Evolutionary conservation across 140 eudicot genomes (phyloP).

Genomic region (Senecio squalidus): DNA sequence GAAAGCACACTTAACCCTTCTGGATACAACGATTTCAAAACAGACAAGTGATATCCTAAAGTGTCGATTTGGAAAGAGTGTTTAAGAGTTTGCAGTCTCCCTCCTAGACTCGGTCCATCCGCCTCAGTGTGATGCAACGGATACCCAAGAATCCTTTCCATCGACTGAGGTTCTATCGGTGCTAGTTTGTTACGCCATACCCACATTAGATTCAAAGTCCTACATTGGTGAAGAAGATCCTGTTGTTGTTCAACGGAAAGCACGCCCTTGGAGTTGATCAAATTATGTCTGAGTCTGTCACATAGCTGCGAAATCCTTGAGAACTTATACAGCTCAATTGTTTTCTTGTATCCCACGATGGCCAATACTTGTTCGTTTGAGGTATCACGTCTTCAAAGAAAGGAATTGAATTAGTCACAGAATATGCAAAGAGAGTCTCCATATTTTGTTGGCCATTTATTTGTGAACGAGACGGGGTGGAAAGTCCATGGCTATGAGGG

Average conservation of each 20-base stretch:
- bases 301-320: constrained; percentile 48
- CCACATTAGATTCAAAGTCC: constrained; percentile 60
- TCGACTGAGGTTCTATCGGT: constrained; percentile 59
- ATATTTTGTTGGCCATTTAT: constrained; percentile 83
- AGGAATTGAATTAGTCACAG: constrained; percentile 30
- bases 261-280: constrained; percentile 42
- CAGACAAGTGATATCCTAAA: constrained; percentile 67
- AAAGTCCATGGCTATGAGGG: constrained; percentile 90
- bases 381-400: constrained; percentile 55
- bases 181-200: constrained; percentile 45
- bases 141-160: constrained; percentile 73
- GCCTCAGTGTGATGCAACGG: constrained; percentile 43
- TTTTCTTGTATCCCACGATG: constrained; percentile 83
- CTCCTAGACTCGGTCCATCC: constrained; percentile 34
- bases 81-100: constrained; percentile 53
- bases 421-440: constrained; percentile 61
- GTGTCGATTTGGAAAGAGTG: no score
- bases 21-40: constrained; percentile 51
- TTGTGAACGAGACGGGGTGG: constrained; percentile 61
- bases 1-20: constrained; percentile 65
- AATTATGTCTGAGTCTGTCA: constrained; percentile 24
- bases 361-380: constrained; percentile 61
- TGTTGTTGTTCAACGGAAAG: constrained; percentile 49
- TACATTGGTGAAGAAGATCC: constrained; percentile 52
- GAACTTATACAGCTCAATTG: constrained; percentile 51